Conservation (phyloP, 257 asterid genomes). For the Knoxia roxburghii region DNA sequence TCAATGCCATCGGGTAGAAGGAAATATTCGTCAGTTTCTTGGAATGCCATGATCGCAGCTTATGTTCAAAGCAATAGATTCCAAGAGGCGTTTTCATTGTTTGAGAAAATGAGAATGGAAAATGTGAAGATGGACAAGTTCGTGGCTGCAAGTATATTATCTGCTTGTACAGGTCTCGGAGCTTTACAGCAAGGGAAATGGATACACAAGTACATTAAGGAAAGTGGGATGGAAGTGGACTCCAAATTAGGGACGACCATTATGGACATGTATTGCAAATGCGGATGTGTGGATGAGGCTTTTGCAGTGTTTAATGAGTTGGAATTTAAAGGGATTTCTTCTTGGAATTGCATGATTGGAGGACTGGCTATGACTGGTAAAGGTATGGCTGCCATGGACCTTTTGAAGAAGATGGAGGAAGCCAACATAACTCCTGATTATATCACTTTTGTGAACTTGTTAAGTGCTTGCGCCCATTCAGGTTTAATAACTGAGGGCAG, state of each 20-base stretch:
- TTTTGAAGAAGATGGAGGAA: constrained; percentile 65
- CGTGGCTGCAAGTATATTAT: constrained; percentile 76
- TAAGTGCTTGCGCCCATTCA: constrained; percentile 82
- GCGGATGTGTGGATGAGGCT: constrained; percentile 73
- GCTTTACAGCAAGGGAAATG: constrained; percentile 68
- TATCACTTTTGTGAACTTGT: constrained; percentile 67
- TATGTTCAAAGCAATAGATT: constrained; percentile 54
- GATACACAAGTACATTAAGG: constrained; percentile 45
- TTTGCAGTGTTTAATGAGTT: constrained; percentile 44
- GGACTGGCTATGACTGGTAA: constrained; percentile 79
- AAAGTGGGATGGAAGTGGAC: constrained; percentile 43
- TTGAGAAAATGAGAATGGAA: constrained; percentile 47
- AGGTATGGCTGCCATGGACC: constrained; percentile 67
- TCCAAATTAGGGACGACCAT: constrained; percentile 54
- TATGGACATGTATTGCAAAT: constrained; percentile 77
- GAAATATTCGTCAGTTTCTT: constrained; percentile 42
- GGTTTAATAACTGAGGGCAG: constrained; percentile 67
- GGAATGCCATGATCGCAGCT: constrained; percentile 83
- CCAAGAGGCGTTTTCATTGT: constrained; percentile 51
- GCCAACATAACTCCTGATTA: constrained; percentile 43
- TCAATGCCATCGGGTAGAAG: constrained; percentile 32
- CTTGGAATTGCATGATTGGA: constrained; percentile 94
- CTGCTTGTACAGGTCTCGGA: constrained; percentile 73
- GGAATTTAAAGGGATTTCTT: constrained; percentile 50
- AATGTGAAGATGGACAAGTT: constrained; percentile 54